phyloP scores from a whole-genome alignment of 495 filamentous ascomycete genomes.

The Penicillium goetzii region DNA sequence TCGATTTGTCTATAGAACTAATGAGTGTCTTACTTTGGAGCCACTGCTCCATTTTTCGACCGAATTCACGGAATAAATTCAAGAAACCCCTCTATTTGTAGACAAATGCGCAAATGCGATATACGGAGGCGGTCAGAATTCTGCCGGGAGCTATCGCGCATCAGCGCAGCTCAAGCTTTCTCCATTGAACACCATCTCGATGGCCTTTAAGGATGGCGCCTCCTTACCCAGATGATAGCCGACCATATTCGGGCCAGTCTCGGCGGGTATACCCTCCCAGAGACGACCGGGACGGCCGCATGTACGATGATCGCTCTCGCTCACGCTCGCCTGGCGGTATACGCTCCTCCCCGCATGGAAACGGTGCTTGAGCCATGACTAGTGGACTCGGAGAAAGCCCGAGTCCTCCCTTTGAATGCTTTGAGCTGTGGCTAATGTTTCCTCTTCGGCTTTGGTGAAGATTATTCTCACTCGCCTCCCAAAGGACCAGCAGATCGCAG shows the following conservation, averaged over 20 bases:
- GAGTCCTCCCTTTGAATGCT: neutral
- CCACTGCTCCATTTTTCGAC: neutral
- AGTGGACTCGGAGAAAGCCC: conserved; percentile 10
- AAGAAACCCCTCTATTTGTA: neutral
- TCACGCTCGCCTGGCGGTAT: conserved; percentile 53
- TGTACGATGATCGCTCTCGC: conserved; percentile 55
- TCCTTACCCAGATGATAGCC: conserved; percentile 36
- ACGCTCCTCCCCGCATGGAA: conserved; percentile 50
- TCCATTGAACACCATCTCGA: conserved; percentile 17
- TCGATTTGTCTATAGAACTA: too few relatives aligned
- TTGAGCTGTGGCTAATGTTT: conserved; percentile 33
- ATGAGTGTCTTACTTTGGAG: too few relatives aligned
- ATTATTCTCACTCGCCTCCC: conserved; percentile 44
- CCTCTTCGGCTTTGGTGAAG: conserved; percentile 32
- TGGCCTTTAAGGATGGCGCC: conserved; percentile 37
- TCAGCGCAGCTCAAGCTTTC: conserved; percentile 11
- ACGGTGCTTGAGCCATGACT: conserved; percentile 20
- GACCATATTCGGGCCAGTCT: conserved; percentile 32
- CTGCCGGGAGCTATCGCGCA: conserved; percentile 21
- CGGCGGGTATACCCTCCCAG: conserved; percentile 37
- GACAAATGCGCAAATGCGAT: too few relatives aligned
- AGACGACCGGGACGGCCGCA: conserved; percentile 48
- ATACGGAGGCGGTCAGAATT: conserved; percentile 19
- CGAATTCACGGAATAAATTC: neutral
- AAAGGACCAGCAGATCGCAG: conserved; percentile 46